Base-by-base conservation (phyloP, 1,139 yeast genomes). In the Diutina pseudorugosa region DNA sequence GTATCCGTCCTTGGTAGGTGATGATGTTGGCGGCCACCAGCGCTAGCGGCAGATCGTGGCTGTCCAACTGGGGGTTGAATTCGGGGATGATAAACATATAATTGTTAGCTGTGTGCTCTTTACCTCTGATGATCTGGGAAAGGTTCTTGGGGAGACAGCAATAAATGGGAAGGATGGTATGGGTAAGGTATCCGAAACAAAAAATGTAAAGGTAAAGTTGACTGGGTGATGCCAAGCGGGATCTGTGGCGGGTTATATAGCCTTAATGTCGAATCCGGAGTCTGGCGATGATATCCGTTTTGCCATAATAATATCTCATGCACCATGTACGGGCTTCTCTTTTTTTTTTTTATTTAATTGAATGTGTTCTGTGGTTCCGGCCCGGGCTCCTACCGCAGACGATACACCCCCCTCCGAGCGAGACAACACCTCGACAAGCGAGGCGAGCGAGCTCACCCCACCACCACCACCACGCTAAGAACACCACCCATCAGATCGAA, bases 1-100 rank as follows among this genome's bases (percentile, higher is more conserved):
- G 71, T 5, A 84, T 76, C 49, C 75, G 67, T 0, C 91, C 91
- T 54, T 68, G 71, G 60, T 83, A 84, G 1, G 87, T 80, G 50
- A 33, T 30, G 41, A 33, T 33, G 27, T 47, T 21, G 12, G 47
- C 33, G 2, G 47, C 30, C 23, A 43, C 21, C 14, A 48, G 21
- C 25, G 27, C 51, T 23, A 43, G 48, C 3, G 52, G 47, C 23
- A 36, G 40, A 18, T 49, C 45, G 36, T 44, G 30, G 33, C 33
- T 44, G n/a, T 18, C 25, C 40, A 25, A 16, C 8, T 44, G 50
- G 16, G 43, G 42, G 20, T 62, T 57, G 47, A 58, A 59, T 51
- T 59, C 62, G 6, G 62, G 57, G 21, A 59, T 58, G 20, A 59
- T 58, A 41, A 59, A 58, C 61, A 59, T 59, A 30, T 4, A 30